Conservation (phyloP, 805 yeast genomes). For the Cyberlindnera maritima region DNA sequence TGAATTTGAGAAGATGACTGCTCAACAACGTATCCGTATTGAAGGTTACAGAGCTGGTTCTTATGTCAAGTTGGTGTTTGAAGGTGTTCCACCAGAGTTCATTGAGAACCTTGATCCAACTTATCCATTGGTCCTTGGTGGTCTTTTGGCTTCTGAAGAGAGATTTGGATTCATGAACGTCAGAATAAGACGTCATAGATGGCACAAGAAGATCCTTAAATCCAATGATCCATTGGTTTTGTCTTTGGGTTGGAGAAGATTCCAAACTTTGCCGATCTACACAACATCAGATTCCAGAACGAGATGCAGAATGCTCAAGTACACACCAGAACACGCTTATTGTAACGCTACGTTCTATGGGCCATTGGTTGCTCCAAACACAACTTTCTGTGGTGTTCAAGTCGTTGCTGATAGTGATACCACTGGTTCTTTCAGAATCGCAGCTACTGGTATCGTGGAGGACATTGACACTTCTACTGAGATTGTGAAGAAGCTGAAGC, state of each 20-base stretch:
- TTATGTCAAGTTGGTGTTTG: constrained; percentile 86
- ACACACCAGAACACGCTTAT: constrained; percentile 97
- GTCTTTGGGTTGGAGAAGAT: constrained; percentile 97
- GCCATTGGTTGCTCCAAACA: constrained; percentile 94
- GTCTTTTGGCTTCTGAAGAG: constrained; percentile 84
- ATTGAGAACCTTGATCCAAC: constrained; percentile 81
- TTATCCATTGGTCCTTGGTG: constrained; percentile 87
- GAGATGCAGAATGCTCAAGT: constrained; percentile 94
- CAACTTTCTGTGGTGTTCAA: constrained; percentile 95
- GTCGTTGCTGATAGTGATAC: constrained; percentile 80
- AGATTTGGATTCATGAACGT: constrained; percentile 91
- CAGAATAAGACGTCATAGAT: constrained; percentile 94
- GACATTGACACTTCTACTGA: constrained; percentile 87
- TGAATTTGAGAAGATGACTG: constrained; percentile 70
- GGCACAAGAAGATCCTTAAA: constrained; percentile 96
- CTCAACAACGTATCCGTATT: constrained; percentile 69
- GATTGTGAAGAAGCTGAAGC: constrained; percentile 91
- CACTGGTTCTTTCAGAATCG: constrained; percentile 87
- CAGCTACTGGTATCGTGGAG: constrained; percentile 95
- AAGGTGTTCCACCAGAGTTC: constrained; percentile 84
- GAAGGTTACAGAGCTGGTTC: constrained; percentile 95
- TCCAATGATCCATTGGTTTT: constrained; percentile 93
- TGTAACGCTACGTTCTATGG: constrained; percentile 96
- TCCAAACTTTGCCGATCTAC: constrained; percentile 93
- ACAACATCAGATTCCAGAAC: constrained; percentile 98